Evolutionary conservation across 148 eudicot genomes (phyloP), one percentile per base, ranked within the genome.

Genomic region (Cornus controversa): DNA sequence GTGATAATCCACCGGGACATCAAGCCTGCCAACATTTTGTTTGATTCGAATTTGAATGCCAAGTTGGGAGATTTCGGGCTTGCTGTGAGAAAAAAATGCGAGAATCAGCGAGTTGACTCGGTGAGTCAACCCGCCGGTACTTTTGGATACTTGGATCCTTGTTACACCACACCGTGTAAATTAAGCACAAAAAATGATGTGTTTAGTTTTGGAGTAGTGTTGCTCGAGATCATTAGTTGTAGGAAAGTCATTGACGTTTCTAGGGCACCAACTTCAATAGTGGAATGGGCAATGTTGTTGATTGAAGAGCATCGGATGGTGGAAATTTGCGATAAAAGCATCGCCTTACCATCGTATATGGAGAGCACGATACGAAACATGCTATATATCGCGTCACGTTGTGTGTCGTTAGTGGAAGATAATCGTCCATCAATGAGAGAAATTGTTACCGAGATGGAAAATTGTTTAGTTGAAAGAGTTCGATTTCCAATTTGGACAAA

Each of bases 111-210:
- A 27, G 85, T 67, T 9, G 66, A 81, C 83, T 72, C 81, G 20
- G 14, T 67, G 77, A 79, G 76, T 63, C 88, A 31, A 47, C 96
- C 96, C 23, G 94, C 98, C 0, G 98, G 96, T 6, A 93, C 98
- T 2, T 88, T 93, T 3, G 96, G 94, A 47, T 91, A 93, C 82
- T 67, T 93, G 60, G 98, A 93, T 73, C 98, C 98, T 67, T 47
- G 78, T 77, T 93, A 90, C 75, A 89, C 92, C 20, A 69, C 87
- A 18, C 90, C 98, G 24, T 70, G 88, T 78, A 87, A 73, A 81
- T 64, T 93, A 70, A 89, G 92, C 87, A 84, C 88, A 0, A 88
- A 83, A 75, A 89, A 57, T 57, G 98, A 91, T 34, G 89, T 93
- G 23, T 93, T 80, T 67, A 93, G 98, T 77, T 91, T 90, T 25